Conservation (phyloP, 169 alveolate species). For the Babesia gibsoni region DNA sequence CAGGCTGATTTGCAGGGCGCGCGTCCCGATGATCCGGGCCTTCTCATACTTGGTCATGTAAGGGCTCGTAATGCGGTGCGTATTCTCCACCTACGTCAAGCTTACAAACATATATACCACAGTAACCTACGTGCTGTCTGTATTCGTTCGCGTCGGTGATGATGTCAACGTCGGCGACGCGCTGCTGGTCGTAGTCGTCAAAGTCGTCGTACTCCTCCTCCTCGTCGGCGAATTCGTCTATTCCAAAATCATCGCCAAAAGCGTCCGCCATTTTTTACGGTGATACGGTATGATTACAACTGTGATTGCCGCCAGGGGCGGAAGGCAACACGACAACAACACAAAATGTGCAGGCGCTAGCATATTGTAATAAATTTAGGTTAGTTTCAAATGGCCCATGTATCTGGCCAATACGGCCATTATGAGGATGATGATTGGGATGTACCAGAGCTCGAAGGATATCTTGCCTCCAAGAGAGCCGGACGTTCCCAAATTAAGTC, state of each 20-base stretch:
- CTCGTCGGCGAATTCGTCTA: conserved; percentile 74
- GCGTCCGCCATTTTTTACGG: conserved; percentile 54
- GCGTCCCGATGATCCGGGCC: conserved; percentile 99
- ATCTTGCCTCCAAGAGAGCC: conserved; percentile 31
- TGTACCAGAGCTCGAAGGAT: conserved; percentile 60
- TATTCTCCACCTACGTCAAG: conserved; percentile 54
- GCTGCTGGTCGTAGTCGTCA: conserved; percentile 68
- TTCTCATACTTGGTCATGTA: conserved; percentile 97
- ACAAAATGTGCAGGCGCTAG: not conserved
- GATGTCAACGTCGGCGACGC: conserved; percentile 66
- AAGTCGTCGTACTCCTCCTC: conserved; percentile 74
- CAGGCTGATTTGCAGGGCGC: conserved; percentile 98
- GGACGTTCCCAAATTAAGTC: conserved; percentile 34
- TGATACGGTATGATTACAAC: not conserved
- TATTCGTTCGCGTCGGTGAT: conserved; percentile 62
- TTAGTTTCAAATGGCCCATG: conserved; percentile 51
- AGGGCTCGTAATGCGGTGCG: conserved; percentile 89
- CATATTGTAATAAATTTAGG: not conserved
- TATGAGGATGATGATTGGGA: conserved; percentile 50
- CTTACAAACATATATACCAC: not conserved
- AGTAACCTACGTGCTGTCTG: conserved; percentile 38
- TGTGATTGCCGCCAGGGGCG: not conserved
- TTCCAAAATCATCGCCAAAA: conserved; percentile 76
- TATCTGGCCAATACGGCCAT: conserved; percentile 45
- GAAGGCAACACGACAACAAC: not conserved